Evolutionary conservation across 805 yeast species (phyloP), one percentile per base, ranked within the genome.

Genomic region (Teunomyces lycoperdinae): DNA sequence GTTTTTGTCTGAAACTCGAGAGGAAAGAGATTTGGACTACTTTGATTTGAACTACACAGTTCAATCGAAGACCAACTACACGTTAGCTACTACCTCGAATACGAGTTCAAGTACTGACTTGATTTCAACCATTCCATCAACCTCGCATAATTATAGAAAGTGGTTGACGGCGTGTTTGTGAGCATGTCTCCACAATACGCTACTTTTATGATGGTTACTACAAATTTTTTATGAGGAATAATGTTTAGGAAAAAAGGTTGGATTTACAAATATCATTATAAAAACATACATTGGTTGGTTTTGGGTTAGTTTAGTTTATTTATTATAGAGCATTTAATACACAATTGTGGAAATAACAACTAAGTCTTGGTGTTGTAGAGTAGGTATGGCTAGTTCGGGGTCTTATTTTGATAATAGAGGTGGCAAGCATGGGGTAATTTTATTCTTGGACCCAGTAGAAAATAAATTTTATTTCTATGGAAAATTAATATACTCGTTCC

Each of bases 61-160:
- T 42, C 51, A 56, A 31, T 50, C 57, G 41, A 51, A 51, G 31
- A 52, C 55, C n/a, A 52, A 54, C 46, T 51, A 51, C 42, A 44
- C 54, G 20, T 42, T 49, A 45, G 44, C 47, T 10, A 45, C 51
- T 31, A 50, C 52, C 41, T 31, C 56, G 16, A 46, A 9, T 39
- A 27, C 51, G 20, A 38, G 41, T 26, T 36, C 46, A 20, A 48
- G 30, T 39, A 46, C 39, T 13, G 48, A 44, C 31, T 46, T 43
- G 45, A 42, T 51, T 34, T 35, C 45, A 27, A 45, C 55, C 50
- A 39, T 45, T 40, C 58, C 60, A 28, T 63, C 72, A 27, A 67
- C 74, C 26, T 63, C 69, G 32, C 69, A 67, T 47, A 69, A 69
- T 55, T 69, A 69, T 54, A 60, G 74, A 45, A 66, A 68, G 51